Base-by-base conservation (phyloP, 306 rosid genomes). In the Sechiopsis laciniata region DNA sequence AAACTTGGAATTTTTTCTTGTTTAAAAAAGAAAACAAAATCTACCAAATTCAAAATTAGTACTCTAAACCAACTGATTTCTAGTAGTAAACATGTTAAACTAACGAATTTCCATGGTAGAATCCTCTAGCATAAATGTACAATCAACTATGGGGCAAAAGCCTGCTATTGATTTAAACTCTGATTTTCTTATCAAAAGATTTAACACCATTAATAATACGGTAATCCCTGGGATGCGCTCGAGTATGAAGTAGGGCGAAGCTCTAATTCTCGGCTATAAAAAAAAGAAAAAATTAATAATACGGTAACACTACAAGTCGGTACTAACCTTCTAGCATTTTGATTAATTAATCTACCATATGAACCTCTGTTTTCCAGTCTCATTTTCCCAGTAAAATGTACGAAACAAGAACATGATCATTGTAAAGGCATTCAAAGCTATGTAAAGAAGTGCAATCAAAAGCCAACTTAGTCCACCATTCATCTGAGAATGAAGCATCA, bases 301-400 rank as follows among this genome's bases (percentile, higher is more conserved):
- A 46, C 11, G 29, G n/a, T 42, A 66, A 42, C 14, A 42, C 11
- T 42, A 66, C 72, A 66, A 65, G 72, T 66, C 55, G 42, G n/a
- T n/a, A n/a, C n/a, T n/a, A n/a, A n/a, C n/a, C n/a, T n/a, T n/a
- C n/a, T n/a, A n/a, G n/a, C n/a, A n/a, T n/a, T n/a, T n/a, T n/a
- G 20, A 21, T 7, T 22, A 17, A 20, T 21, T 46, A 40, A 40
- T 54, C 88, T 84, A 90, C 98, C 97, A 90, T 68, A 93, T 86
- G 76, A 93, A 93, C 83, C 98, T 86, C 76, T 93, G 98, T 56
- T 84, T 78, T 69, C 97, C 97, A 50, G 86, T 80, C 48, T 88
- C 98, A 80, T 88, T 95, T 75, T 78, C 80, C 97, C 97, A 93
- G 58, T 75, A 82, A 78, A 90, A 93, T 45, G 98, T 91, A 58